These are phyloP conservation scores for Tetramitus jugosus DNA, from an alignment of 208 protist species.

Conservation along the genomic window DNA sequence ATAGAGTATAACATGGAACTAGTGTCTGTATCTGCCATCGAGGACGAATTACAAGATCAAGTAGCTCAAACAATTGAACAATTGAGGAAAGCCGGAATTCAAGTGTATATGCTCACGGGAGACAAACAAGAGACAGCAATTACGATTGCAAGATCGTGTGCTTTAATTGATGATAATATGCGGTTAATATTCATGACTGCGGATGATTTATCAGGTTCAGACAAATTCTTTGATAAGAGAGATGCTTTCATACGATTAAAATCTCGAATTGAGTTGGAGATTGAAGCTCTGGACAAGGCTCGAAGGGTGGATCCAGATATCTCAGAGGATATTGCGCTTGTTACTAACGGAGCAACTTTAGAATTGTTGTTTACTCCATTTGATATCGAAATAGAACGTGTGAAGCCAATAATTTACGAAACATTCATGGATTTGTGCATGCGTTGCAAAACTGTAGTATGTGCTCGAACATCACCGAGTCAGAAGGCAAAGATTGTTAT, in stretches of 20 bases:
- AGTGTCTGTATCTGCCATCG: slow-evolving; percentile 50
- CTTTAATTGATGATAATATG: slow-evolving; percentile 30
- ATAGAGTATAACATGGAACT: slow-evolving; percentile 44
- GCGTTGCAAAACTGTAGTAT: slow-evolving; percentile 53
- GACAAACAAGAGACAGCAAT: slow-evolving; percentile 75
- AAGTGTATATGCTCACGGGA: slow-evolving; percentile 69
- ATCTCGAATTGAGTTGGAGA: background rate
- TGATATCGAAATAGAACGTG: background rate
- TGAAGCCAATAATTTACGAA: too few species aligned
- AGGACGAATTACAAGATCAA: slow-evolving; percentile 51
- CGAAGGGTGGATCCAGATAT: background rate
- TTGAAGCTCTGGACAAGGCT: background rate
- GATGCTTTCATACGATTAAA: too few species aligned
- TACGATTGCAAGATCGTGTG: slow-evolving; percentile 49
- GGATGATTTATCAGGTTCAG: too few species aligned
- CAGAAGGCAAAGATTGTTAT: slow-evolving; percentile 19
- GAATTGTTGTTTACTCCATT: background rate
- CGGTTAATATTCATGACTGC: background rate
- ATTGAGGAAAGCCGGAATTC: slow-evolving; percentile 49
- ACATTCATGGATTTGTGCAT: slow-evolving; percentile 39
- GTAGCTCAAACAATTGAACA: slow-evolving; percentile 45
- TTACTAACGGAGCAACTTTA: background rate
- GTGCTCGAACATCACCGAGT: slow-evolving; percentile 41
- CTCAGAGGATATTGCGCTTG: background rate
- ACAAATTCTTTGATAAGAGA: background rate